Evolutionary conservation across 2,329 filamentous ascomycete genomes (phyloP).

Genomic region (Alternaria gansuensis): DNA sequence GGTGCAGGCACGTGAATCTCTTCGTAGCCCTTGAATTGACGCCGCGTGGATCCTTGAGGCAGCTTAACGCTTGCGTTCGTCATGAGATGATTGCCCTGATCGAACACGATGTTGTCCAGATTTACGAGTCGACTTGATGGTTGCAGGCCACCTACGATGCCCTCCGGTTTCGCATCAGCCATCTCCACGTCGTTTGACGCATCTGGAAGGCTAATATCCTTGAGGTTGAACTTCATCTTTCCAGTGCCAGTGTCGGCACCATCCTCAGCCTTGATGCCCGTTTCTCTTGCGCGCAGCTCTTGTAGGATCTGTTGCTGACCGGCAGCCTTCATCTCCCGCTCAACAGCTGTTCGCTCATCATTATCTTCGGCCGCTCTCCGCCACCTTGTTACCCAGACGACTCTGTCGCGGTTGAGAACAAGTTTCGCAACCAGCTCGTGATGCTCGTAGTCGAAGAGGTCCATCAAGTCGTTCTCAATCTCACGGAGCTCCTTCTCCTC

Average conservation of each 20-base stretch:
- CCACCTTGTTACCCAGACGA: constrained; percentile 93
- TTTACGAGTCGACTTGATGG: constrained; percentile 91
- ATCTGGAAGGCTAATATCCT: constrained; percentile 84
- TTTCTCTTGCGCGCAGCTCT: constrained; percentile 79
- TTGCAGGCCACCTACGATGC: constrained; percentile 81
- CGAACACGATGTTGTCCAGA: constrained; percentile 93
- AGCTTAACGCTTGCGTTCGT: constrained; percentile 96
- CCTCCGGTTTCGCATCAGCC: constrained; percentile 53
- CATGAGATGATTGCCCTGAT: constrained; percentile 98
- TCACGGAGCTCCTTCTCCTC: constrained; percentile 88
- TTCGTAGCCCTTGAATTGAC: constrained; percentile 97
- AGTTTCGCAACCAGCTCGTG: constrained; percentile 91
- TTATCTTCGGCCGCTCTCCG: constrained; percentile 82
- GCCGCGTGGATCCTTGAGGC: constrained; percentile 92
- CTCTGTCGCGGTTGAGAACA: constrained; percentile 89
- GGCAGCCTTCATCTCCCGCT: constrained; percentile 90
- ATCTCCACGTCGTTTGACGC: constrained; percentile 59
- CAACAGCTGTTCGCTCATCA: constrained; percentile 75
- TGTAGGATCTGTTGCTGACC: constrained; percentile 87
- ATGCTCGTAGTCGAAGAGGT: constrained; percentile 96
- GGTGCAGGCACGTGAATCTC: constrained; percentile 97
- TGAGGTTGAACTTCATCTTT: constrained; percentile 83
- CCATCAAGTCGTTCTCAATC: constrained; percentile 98
- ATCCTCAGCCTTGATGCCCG: constrained; percentile 62
- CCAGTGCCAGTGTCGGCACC: constrained; percentile 69